Percentiles rank a stretch among this genome's conserved stretches.
These are phyloP conservation scores for Euclidium syriacum DNA, from an alignment of 345 rosid species.

Conservation along the genomic window DNA sequence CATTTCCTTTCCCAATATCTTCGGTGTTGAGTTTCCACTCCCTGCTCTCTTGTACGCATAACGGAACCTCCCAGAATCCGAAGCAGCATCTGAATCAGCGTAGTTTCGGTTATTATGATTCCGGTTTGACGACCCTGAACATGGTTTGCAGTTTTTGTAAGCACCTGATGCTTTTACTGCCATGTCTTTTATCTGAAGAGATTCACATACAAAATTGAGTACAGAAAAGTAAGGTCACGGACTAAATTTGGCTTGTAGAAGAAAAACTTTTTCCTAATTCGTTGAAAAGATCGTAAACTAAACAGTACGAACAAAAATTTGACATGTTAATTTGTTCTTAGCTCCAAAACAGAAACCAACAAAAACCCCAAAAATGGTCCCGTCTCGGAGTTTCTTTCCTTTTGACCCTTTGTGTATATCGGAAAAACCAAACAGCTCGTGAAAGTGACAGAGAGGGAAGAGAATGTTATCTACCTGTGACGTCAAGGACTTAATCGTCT, in stretches of 20 bases:
- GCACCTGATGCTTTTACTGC: conserved; percentile 91
- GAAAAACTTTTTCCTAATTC: not conserved
- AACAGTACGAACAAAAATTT: not conserved
- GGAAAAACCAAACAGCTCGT: conserved; percentile 17
- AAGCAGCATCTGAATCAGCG: conserved; percentile 57
- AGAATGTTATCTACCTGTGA: conserved; percentile 50
- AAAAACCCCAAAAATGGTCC: conserved; percentile 15
- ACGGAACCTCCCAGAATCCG: conserved; percentile 62
- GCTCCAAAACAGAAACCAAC: conserved; percentile 16
- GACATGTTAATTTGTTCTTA: not conserved
- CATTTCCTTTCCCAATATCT: conserved; percentile 72
- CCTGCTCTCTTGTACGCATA: conserved; percentile 63
- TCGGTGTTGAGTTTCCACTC: conserved; percentile 58
- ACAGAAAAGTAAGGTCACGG: conserved; percentile 1
- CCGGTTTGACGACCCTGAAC: conserved; percentile 60
- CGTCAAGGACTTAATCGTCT: conserved; percentile 61
- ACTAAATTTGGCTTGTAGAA: not conserved
- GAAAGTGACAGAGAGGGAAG: conserved; percentile 1
- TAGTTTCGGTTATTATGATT: conserved; percentile 40
- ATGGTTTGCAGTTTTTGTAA: conserved; percentile 79
- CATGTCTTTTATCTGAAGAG: conserved; percentile 74
- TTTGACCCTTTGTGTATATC: conserved; percentile 27
- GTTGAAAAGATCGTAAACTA: conserved; percentile 2
- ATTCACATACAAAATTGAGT: not conserved
- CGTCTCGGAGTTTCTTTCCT: not conserved